Evolutionary conservation across 805 yeast genomes (phyloP).

Genomic region (Wickerhamomyces canadensis): DNA sequence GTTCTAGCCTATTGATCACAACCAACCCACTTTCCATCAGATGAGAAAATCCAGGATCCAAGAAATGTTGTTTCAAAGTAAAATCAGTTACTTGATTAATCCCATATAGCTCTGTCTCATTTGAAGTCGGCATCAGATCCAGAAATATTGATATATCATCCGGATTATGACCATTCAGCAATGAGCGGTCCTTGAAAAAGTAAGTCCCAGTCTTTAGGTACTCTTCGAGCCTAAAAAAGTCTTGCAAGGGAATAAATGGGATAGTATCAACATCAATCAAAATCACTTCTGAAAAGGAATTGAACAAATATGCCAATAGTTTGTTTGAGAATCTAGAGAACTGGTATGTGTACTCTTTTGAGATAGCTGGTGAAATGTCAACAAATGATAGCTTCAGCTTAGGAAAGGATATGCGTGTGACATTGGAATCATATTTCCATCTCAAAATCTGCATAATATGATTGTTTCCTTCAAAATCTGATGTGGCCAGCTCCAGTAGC

Average conservation of each 20-base stretch:
- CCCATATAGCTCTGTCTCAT: background rate
- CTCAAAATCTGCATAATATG: background rate
- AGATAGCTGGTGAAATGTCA: conserved; percentile 5
- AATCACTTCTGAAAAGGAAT: conserved; percentile 43
- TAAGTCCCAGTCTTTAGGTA: conserved; percentile 30
- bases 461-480: conserved; percentile 10
- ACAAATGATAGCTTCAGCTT: conserved; percentile 28
- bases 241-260: conserved; percentile 32
- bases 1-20: conserved; percentile 15
- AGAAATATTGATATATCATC: background rate
- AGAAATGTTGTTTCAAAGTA: conserved; percentile 12
- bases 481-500: conserved; percentile 5
- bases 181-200: no score
- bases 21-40: conserved; percentile 26
- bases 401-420: conserved; percentile 12
- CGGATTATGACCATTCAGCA: background rate
- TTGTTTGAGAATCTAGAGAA: conserved; percentile 35
- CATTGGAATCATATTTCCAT: conserved; percentile 12
- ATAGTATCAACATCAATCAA: conserved; percentile 52
- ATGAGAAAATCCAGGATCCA: conserved; percentile 7
- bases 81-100: conserved; percentile 1
- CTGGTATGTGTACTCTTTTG: background rate
- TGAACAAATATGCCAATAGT: conserved; percentile 50
- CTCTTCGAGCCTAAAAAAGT: conserved; percentile 28
- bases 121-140: conserved; percentile 9